Base-by-base conservation (phyloP, 345 rosid genomes). In the Nasturtium officinale region DNA sequence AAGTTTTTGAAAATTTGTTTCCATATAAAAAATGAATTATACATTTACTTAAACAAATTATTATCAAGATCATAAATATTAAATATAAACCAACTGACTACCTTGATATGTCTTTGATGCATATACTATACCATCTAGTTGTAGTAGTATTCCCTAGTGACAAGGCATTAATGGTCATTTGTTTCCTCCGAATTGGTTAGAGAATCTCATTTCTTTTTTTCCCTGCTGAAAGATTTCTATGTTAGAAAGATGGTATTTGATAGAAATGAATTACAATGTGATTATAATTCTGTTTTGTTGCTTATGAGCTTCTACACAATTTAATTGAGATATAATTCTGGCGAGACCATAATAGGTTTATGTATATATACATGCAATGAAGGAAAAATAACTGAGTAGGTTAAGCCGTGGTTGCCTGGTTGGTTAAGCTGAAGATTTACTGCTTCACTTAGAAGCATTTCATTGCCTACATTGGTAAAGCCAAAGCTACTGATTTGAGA, bases 401-500 rank as follows among this genome's bases (percentile, higher is more conserved):
- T 83, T 83, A 57, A n/a, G n/a, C n/a, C n/a, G 85, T 78, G 60
- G 75, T 82, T 8, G 82, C 35, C 33, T 30, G 98, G 91, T 83
- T 86, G 97, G 81, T 89, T 87, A 67, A 86, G 96, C 78, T 89
- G 97, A 83, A 93, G 98, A 67, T 83, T n/a, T n/a, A n/a, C n/a
- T n/a, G n/a, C n/a, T n/a, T n/a, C n/a, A n/a, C n/a, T n/a, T n/a
- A n/a, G n/a, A n/a, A n/a, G n/a, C n/a, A n/a, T n/a, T n/a, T n/a
- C n/a, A n/a, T n/a, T n/a, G n/a, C n/a, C n/a, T n/a, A n/a, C n/a
- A n/a, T n/a, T n/a, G n/a, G n/a, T n/a, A n/a, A n/a, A n/a, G n/a
- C n/a, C n/a, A n/a, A n/a, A n/a, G n/a, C n/a, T n/a, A n/a, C n/a
- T n/a, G n/a, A n/a, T n/a, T n/a, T n/a, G n/a, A n/a, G n/a, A n/a